A percentile compares a stretch with the other conserved stretches of the same genome.
These are phyloP conservation scores for Fraxinus cuspidata DNA, from an alignment of 257 asterid species.

Conservation along the genomic window DNA sequence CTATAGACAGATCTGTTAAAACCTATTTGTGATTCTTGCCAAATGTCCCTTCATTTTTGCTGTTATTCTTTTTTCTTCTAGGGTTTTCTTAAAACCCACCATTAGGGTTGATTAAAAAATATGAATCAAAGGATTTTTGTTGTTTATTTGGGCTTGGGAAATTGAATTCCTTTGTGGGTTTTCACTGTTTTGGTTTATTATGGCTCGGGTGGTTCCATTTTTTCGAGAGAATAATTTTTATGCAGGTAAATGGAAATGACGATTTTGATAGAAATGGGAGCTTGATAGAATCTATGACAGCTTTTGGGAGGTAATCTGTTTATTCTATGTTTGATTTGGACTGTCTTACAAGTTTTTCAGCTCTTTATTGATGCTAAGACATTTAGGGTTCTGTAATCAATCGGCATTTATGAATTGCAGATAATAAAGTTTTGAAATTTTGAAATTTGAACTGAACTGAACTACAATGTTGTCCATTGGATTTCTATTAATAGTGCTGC, in stretches of 20 bases:
- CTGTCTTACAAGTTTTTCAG: conserved; percentile 7
- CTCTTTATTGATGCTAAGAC: conserved; percentile 16
- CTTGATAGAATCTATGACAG: conserved; percentile 31
- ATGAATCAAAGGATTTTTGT: conserved; percentile 33
- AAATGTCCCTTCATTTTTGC: conserved; percentile 29
- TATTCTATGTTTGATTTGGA: conserved; percentile 17
- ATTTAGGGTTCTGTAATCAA: conserved; percentile 56
- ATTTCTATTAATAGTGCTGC: conserved; percentile 20
- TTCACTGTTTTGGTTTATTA: conserved; percentile 29
- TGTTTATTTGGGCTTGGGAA: conserved; percentile 12
- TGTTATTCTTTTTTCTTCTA: conserved; percentile 32
- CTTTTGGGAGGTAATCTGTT: conserved; percentile 43
- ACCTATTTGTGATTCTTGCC: not conserved
- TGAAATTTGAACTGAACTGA: not conserved
- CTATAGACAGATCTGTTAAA: conserved; percentile 32
- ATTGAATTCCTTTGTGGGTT: conserved; percentile 23
- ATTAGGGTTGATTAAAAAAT: conserved; percentile 47
- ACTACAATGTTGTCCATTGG: not conserved
- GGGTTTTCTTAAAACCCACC: conserved; percentile 52
- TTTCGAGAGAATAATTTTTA: conserved; percentile 21
- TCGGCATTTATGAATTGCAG: conserved; percentile 7
- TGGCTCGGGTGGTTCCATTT: conserved; percentile 22
- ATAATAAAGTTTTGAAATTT: conserved; percentile 21
- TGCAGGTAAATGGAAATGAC: conserved; percentile 43
- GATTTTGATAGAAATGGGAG: conserved; percentile 35